phyloP scores from a whole-genome alignment of 176 grass and related monocot species.

The Aegilops longissima region DNA sequence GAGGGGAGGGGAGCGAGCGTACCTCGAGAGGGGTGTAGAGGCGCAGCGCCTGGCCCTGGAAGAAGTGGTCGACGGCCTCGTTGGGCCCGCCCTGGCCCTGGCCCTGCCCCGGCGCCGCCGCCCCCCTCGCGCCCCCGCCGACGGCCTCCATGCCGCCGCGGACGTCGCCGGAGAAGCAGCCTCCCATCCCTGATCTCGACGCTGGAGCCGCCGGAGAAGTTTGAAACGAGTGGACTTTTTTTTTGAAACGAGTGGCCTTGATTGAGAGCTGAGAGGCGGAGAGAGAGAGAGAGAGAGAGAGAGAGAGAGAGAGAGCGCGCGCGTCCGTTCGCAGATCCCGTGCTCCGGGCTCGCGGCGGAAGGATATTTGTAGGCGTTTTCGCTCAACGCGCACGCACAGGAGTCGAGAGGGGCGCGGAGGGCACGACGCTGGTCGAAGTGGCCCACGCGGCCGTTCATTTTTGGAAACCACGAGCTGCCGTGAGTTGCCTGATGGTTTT shows the following conservation, averaged over 20 bases:
- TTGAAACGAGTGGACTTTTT: too few relatives aligned
- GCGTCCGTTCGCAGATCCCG: too few relatives aligned
- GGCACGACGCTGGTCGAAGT: too few relatives aligned
- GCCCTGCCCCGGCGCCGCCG: background rate
- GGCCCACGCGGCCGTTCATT: background rate
- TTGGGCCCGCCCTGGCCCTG: conserved; percentile 39
- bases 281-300: too few relatives aligned
- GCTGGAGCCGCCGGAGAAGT: background rate
- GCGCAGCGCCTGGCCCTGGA: conserved; percentile 61
- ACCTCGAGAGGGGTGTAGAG: conserved; percentile 88
- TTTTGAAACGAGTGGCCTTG: too few relatives aligned
- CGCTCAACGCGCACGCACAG: too few relatives aligned
- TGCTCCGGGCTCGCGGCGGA: too few relatives aligned
- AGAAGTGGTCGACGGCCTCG: conserved; percentile 72
- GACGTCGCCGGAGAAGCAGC: conserved; percentile 72
- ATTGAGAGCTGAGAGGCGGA: too few relatives aligned
- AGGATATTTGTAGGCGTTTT: too few relatives aligned
- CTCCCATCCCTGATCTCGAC: conserved; percentile 44
- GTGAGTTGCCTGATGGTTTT: background rate
- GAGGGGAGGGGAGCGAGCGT: background rate
- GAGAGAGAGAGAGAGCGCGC: too few relatives aligned
- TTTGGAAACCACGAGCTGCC: background rate
- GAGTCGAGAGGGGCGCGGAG: too few relatives aligned
- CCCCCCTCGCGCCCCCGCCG: conserved; percentile 26
- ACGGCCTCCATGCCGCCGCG: conserved; percentile 78